Evolutionary conservation across 257 asterid species (phyloP).

Genomic region (Solanum rostratum): DNA sequence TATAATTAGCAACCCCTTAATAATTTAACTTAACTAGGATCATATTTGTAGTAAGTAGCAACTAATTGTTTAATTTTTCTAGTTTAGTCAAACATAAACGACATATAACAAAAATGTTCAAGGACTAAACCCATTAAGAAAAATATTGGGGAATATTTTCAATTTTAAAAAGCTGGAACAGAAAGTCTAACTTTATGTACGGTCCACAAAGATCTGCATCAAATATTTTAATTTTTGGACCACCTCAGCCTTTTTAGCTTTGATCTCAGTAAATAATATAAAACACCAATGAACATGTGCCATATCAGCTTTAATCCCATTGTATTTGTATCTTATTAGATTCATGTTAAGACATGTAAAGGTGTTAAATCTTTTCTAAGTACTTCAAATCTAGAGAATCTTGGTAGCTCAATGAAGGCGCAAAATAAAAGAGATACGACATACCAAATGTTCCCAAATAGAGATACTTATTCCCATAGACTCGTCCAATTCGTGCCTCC

Average conservation of each 20-base stretch:
- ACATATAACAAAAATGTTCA: background rate
- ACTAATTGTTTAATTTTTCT: background rate
- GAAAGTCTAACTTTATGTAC: slow-evolving; percentile 6
- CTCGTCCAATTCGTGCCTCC: slow-evolving; percentile 96
- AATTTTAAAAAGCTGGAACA: slow-evolving; percentile 8
- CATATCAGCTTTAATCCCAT: slow-evolving; percentile 18
- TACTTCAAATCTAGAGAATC: background rate
- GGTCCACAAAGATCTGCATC: slow-evolving; percentile 15
- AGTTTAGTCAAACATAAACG: background rate
- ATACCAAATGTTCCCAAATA: slow-evolving; percentile 73
- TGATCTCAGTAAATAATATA: slow-evolving; percentile 1
- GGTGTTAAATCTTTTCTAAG: background rate
- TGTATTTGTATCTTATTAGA: background rate
- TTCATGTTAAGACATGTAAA: background rate
- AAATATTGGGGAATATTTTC: slow-evolving; percentile 21
- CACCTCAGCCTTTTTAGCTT: background rate
- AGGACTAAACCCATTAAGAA: background rate
- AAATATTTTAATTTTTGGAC: background rate
- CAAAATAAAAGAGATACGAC: too few species aligned
- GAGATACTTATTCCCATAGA: slow-evolving; percentile 75
- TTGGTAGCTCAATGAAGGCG: too few species aligned
- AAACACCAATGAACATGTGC: slow-evolving; percentile 14
- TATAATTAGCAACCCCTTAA: background rate
- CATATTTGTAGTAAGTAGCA: background rate
- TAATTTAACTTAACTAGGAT: background rate